phyloP scores from a whole-genome alignment of 768 basidiomycete genomes.

The Suillus fuscotomentosus region DNA sequence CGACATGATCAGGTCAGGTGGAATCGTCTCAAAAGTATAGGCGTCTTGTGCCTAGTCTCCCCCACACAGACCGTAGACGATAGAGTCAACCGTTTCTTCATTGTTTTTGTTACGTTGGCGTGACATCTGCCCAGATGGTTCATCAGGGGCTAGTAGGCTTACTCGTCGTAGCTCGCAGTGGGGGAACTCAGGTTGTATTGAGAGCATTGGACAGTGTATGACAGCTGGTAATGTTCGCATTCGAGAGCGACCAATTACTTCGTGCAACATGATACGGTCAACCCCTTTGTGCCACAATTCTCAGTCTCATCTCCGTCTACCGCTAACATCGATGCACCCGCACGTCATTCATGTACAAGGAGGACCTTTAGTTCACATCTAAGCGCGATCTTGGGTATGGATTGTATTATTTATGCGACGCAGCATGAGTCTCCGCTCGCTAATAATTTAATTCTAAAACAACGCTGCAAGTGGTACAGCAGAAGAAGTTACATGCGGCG shows the following conservation, averaged over 20 bases:
- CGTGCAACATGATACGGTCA: background rate
- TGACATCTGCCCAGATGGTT: background rate
- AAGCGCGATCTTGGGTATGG: background rate
- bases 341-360: background rate
- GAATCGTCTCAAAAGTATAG: constrained; percentile 70
- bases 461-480: background rate
- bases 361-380: background rate
- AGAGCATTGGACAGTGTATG: background rate
- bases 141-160: background rate
- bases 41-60: background rate
- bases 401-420: background rate
- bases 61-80: background rate
- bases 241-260: background rate
- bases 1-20: constrained; percentile 80
- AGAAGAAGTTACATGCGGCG: background rate
- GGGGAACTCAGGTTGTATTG: background rate
- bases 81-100: background rate
- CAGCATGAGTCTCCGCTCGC: background rate
- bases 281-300: background rate
- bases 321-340: background rate
- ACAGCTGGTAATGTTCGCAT: background rate
- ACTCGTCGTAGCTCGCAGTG: background rate
- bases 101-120: background rate
- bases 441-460: background rate
- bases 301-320: background rate